Base-by-base conservation (phyloP, 768 basidiomycete species). In the Russula sp. region DNA sequence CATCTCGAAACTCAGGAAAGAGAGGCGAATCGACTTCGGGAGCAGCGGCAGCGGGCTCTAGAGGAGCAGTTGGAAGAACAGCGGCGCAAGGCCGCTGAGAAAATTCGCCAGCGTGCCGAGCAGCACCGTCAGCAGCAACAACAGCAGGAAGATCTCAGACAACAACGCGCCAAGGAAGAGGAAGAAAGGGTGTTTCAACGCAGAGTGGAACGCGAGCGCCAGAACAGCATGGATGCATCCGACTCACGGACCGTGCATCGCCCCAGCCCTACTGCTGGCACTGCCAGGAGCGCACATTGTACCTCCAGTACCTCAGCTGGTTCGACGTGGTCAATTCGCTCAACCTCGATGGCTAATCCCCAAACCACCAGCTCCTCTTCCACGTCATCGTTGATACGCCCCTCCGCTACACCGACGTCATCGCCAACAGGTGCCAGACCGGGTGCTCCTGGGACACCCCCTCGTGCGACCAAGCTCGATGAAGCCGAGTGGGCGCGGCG, bases 401-500 rank as follows among this genome's bases (percentile, higher is more conserved):
- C 14, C 40, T 59, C 63, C 20, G n/a, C 45, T 32, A 64, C 63
- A 39, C 63, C 63, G n/a, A 59, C 31, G 35, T 47, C 59, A n/a
- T 54, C 68, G 22, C 47, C 59, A 37, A 37, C 59, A 32, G 48
- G 32, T 16, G 18, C 57, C 31, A 61, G 48, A 45, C 32, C 68
- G 18, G 67, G 61, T 54, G 61, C 55, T 14, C 55, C 61, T 2
- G 61, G 65, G 27, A 63, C 68, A 11, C 66, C 69, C 7, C 64
- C 65, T 3, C 62, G 57, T 55, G 72, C 37, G 40, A 70, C 64
- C 53, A 64, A 42, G 40, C n/a, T 61, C 14, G 66, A 77, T 11
- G 81, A 85, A 65, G 77, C 78, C 4, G 85, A 88, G 56, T 84
- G 86, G 80, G 75, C 79, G 20, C 82, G 85, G 35, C 82, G 82